Percentiles rank a stretch among this genome's conserved stretches.
Conservation (phyloP, 805 yeast genomes). For the Kockiozyma suomiensis region DNA sequence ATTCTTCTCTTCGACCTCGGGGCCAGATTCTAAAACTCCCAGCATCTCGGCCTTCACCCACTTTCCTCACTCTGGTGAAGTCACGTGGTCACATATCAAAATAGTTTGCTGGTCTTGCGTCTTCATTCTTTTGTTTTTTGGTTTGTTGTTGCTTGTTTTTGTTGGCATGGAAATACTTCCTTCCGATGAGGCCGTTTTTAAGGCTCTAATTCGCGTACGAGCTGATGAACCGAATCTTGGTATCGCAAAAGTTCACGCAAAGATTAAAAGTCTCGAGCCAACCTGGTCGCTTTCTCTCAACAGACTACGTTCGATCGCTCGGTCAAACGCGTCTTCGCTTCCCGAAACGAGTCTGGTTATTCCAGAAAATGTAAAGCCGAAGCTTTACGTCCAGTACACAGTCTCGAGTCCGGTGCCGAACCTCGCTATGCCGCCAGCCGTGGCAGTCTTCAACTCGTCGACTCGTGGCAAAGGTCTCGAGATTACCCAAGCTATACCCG, state of each 20-base stretch:
- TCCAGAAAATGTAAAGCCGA: slow-evolving; percentile 10
- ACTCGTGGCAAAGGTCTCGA: slow-evolving; percentile 61
- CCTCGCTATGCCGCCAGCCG: slow-evolving; percentile 44
- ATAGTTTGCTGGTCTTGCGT: too few species aligned
- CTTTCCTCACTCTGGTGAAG: too few species aligned
- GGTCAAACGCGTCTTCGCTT: slow-evolving; percentile 29
- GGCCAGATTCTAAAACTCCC: neutral
- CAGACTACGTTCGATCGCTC: slow-evolving; percentile 54
- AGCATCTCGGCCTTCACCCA: too few species aligned
- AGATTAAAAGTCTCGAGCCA: slow-evolving; percentile 55
- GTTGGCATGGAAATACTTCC: neutral
- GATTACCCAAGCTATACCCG: slow-evolving; percentile 49
- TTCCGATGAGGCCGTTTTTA: neutral
- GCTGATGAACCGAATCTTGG: slow-evolving; percentile 45
- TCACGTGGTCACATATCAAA: neutral
- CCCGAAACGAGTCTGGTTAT: neutral
- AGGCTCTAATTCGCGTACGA: neutral
- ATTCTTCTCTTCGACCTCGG: neutral
- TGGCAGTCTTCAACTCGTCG: slow-evolving; percentile 54
- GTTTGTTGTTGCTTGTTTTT: too few species aligned
- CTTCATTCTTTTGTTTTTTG: too few species aligned
- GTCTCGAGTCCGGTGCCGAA: slow-evolving; percentile 54
- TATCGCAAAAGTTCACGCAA: slow-evolving; percentile 53
- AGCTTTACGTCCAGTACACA: slow-evolving; percentile 55
- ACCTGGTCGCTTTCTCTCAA: slow-evolving; percentile 67